Percentiles rank a stretch among this genome's conserved stretches.
These are phyloP conservation scores for Malania oleifera DNA, from an alignment of 164 flowering plant genomes.

Conservation along the genomic window DNA sequence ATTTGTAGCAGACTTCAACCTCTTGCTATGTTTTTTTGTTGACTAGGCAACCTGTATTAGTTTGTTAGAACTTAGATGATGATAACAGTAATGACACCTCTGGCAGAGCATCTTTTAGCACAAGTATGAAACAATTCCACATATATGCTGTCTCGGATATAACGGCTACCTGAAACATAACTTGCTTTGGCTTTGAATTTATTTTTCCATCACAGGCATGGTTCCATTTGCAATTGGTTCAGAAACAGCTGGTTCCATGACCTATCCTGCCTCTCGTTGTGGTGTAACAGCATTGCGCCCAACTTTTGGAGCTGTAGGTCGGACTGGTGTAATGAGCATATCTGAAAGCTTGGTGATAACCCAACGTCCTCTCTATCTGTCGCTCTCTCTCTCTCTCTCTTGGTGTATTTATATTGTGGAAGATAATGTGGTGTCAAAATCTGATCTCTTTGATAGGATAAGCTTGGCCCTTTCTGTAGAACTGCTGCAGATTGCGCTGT, in stretches of 20 bases:
- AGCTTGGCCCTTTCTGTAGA: slow-evolving; percentile 93
- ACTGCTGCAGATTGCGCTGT: slow-evolving; percentile 68
- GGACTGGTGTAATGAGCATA: slow-evolving; percentile 89
- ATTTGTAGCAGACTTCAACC: too few relatives aligned
- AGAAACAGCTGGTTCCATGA: slow-evolving; percentile 87
- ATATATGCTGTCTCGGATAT: not conserved
- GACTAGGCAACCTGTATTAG: not conserved
- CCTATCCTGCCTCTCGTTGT: slow-evolving; percentile 87
- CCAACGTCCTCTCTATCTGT: not conserved
- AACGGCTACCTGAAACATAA: not conserved
- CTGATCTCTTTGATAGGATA: slow-evolving; percentile 53
- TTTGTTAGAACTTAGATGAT: too few relatives aligned
- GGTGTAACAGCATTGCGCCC: slow-evolving; percentile 92
- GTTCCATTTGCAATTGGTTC: slow-evolving; percentile 98
- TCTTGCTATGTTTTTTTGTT: not conserved
- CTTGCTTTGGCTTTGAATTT: not conserved
- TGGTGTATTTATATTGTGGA: not conserved
- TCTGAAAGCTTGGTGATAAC: slow-evolving; percentile 81
- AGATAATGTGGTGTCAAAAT: slow-evolving; percentile 1
- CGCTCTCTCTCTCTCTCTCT: not conserved
- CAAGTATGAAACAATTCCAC: not conserved
- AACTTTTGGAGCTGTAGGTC: slow-evolving; percentile 83
- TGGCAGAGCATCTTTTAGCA: too few relatives aligned
- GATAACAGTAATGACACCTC: too few relatives aligned
- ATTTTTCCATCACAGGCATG: slow-evolving; percentile 41